Conservation (phyloP, 345 rosid genomes). For the Anastatica hierochuntica region DNA sequence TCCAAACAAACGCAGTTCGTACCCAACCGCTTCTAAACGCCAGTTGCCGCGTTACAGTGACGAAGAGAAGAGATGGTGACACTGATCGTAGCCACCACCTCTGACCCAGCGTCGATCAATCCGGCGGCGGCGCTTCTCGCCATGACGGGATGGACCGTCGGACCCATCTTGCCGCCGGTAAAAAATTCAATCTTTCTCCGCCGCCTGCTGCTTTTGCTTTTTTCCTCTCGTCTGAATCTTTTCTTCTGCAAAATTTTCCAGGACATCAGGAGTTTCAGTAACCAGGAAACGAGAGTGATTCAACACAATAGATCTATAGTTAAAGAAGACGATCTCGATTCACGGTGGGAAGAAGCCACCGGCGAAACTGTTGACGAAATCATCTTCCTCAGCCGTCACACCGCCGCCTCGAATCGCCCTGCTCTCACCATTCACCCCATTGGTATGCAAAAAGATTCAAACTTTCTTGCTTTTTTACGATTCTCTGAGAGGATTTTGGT, state of each 20-base stretch:
- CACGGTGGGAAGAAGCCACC: constrained; percentile 75
- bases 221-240: background rate
- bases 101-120: constrained; percentile 84
- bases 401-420: constrained; percentile 90
- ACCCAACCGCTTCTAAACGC: constrained; percentile 15
- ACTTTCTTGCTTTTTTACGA: no score
- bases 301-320: constrained; percentile 58
- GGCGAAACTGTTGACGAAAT: constrained; percentile 75
- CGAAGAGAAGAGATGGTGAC: constrained; percentile 46
- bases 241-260: constrained; percentile 13
- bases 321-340: constrained; percentile 67
- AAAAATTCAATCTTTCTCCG: background rate
- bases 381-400: constrained; percentile 84
- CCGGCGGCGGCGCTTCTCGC: constrained; percentile 68
- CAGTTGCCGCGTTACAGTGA: constrained; percentile 10
- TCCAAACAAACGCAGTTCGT: constrained; percentile 11
- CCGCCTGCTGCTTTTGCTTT: background rate
- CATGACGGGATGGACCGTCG: constrained; percentile 58
- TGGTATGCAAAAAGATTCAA: constrained; percentile 32
- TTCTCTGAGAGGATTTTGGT: constrained; percentile 1
- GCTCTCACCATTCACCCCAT: constrained; percentile 86
- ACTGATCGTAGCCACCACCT: constrained; percentile 67
- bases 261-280: constrained; percentile 50
- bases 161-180: constrained; percentile 44
- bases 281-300: constrained; percentile 49